Conservation (phyloP, 805 yeast species). For the Zygotorulaspora chibaensis region DNA sequence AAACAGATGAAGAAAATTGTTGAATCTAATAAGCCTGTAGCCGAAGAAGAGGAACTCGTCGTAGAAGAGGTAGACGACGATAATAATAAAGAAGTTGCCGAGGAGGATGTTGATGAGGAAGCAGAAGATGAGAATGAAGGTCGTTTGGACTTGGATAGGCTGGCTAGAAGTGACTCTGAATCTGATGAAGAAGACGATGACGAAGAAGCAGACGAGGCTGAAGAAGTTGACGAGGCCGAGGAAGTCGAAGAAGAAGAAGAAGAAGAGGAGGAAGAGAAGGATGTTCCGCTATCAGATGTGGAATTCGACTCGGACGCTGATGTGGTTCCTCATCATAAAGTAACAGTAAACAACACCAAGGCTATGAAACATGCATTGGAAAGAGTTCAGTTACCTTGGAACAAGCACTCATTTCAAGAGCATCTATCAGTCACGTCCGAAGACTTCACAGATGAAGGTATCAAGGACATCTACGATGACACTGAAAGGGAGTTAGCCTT, state of each 20-base stretch:
- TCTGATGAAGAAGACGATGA: constrained; percentile 36
- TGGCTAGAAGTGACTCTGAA: constrained; percentile 52
- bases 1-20: constrained; percentile 37
- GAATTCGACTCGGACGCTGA: constrained; percentile 94
- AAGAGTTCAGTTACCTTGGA: constrained; percentile 57
- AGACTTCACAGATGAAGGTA: constrained; percentile 56
- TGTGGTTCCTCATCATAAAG: constrained; percentile 84
- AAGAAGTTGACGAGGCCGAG: constrained; percentile 44
- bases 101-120: constrained; percentile 42
- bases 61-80: constrained; percentile 43
- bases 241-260: constrained; percentile 53
- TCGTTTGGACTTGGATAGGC: constrained; percentile 47
- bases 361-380: constrained; percentile 71
- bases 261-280: constrained; percentile 70
- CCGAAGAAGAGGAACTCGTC: constrained; percentile 44
- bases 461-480: constrained; percentile 89
- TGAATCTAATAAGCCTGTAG: constrained; percentile 10
- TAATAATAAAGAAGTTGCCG: constrained; percentile 27
- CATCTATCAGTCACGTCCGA: constrained; percentile 69
- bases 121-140: constrained; percentile 45
- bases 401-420: constrained; percentile 71
- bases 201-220: constrained; percentile 39
- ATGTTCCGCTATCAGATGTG: constrained; percentile 83
- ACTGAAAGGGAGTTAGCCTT: constrained; percentile 93
- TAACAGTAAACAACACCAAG: constrained; percentile 81